These are phyloP conservation scores for Dryas drummondii DNA, from an alignment of 306 rosid genomes.

Conservation along the genomic window DNA sequence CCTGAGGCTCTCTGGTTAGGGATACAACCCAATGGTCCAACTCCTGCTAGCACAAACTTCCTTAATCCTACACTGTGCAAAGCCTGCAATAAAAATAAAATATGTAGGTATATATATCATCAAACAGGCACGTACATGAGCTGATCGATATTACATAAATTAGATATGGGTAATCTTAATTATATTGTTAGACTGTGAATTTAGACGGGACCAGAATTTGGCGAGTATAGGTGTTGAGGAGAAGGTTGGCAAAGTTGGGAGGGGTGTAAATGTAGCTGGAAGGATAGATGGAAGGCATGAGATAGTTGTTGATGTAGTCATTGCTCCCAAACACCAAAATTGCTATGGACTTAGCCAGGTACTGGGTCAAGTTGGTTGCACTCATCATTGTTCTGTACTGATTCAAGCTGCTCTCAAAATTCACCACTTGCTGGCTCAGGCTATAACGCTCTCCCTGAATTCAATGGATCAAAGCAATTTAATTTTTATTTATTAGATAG, in stretches of 20 bases:
- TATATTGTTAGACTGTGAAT: no score
- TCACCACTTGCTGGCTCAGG: conserved; percentile 49
- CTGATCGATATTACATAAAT: no score
- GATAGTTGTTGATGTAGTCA: conserved; percentile 80
- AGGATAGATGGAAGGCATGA: conserved; percentile 44
- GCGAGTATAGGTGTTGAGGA: conserved; percentile 46
- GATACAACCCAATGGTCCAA: conserved; percentile 83
- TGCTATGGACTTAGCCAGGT: conserved; percentile 45
- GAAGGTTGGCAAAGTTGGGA: conserved; percentile 56
- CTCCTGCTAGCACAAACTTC: conserved; percentile 62
- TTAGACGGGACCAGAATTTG: conserved; percentile 40
- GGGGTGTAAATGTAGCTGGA: conserved; percentile 47
- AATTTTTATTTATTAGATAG: no score
- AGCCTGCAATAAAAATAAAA: conserved; percentile 29
- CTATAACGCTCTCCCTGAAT: conserved; percentile 57
- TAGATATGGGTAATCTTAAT: no score
- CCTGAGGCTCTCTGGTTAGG: conserved; percentile 58
- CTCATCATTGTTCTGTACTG: conserved; percentile 43
- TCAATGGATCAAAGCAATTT: neutral
- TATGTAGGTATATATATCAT: neutral
- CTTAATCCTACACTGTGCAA: conserved; percentile 53
- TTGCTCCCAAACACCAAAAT: conserved; percentile 59
- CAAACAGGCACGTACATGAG: no score
- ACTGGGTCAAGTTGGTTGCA: conserved; percentile 29
- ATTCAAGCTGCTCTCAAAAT: conserved; percentile 46